phyloP scores from a whole-genome alignment of 2,329 filamentous ascomycete species.

The Bipolaris zeicola region DNA sequence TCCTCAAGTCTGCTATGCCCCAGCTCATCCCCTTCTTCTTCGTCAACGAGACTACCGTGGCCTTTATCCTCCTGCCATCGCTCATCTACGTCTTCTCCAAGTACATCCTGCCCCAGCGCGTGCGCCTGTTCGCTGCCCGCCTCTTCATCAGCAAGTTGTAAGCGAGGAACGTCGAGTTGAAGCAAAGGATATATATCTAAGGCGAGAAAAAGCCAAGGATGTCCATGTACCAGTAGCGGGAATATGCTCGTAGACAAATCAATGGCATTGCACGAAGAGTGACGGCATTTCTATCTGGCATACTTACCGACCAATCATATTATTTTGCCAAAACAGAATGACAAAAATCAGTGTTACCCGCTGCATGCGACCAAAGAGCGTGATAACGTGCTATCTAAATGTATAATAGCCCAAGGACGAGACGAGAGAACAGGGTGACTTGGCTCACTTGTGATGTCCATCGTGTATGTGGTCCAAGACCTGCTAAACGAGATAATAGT shows the following conservation, averaged over 20 bases:
- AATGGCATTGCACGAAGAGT: constrained; percentile 27
- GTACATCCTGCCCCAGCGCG: constrained; percentile 51
- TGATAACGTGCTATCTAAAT: background rate
- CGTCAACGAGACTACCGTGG: constrained; percentile 52
- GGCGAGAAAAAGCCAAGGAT: constrained; percentile 13
- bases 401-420: background rate
- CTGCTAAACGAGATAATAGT: background rate
- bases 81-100: constrained; percentile 54
- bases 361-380: background rate
- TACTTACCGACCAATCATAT: background rate
- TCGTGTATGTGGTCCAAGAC: no score
- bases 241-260: constrained; percentile 46
- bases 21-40: constrained; percentile 55
- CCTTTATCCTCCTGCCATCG: constrained; percentile 50
- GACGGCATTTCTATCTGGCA: background rate
- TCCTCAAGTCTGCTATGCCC: constrained; percentile 52
- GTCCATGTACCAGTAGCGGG: constrained; percentile 43
- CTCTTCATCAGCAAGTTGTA: constrained; percentile 55
- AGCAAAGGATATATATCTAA: background rate
- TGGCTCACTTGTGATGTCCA: background rate
- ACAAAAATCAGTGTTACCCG: background rate
- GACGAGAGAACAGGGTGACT: background rate
- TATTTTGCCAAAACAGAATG: background rate
- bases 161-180: constrained; percentile 11
- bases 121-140: constrained; percentile 50